Base-by-base conservation (phyloP, 73 alveolate genomes). In the Loxodes magnus region DNA sequence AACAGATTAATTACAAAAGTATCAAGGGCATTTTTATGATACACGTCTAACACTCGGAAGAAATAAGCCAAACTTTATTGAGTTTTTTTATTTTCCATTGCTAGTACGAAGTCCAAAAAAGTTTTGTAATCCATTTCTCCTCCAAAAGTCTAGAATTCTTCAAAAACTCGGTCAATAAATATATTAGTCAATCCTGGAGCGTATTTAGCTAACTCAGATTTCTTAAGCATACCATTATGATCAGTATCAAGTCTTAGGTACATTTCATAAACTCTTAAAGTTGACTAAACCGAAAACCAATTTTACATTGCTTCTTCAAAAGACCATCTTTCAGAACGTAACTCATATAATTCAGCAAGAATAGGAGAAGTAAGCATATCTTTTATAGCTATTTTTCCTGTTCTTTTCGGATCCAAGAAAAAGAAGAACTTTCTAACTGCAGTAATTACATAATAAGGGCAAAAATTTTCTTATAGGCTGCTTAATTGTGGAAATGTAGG, bases 361-460 rank as follows among this genome's bases (percentile, higher is more conserved):
- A 87, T 87, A 10, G 96, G 94, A 6, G 94, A 79, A 30, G 95
- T 87, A 5, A 87, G 82, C 89, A 87, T 84, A 60, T 92, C 98
- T 38, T 92, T 91, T 15, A 92, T 88, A 16, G 67, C 57, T 28
- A 92, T 90, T 39, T 87, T 85, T 10, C 99, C 98, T 20, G 99
- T 92, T 6, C 77, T 51, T 57, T 67, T 67, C 21, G 81, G 76
- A 25, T 67, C 81, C 74, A 92, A 59, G 75, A 86, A 92, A 79
- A 92, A 92, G 73, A 92, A 92, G 81, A 92, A 92, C 57, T 92
- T 92, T 42, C 99, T 76, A 43, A 88, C 97, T 4, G 99, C 99
- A 15, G 97, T 90, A 70, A 90, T 86, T 28, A 90, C 98, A 56
- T 90, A 90, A 77, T 82, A 90, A 28, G 98, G 98, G 51, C 82